Conservation (phyloP, 345 rosid species). For the Streptanthus diversifolius region DNA sequence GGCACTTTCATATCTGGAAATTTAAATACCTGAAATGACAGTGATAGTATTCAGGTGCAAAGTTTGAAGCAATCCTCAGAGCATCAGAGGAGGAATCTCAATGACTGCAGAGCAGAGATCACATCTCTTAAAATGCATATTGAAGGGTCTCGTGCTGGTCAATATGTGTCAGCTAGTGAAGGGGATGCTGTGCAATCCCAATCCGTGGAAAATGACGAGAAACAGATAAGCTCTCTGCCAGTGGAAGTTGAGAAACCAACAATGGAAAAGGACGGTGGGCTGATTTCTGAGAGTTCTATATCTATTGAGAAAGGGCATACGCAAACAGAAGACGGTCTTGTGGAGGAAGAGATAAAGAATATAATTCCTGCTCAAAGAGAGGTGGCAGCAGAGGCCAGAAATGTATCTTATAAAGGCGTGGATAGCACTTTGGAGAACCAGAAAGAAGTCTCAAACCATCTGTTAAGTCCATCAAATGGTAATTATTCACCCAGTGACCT, state of each 20-base stretch:
- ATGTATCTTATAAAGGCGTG: constrained; percentile 18
- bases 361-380: constrained; percentile 43
- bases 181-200: constrained; percentile 49
- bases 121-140: constrained; percentile 89
- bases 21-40: constrained; percentile 20
- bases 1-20: constrained; percentile 20
- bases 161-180: constrained; percentile 43
- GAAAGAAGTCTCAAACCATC: constrained; percentile 39
- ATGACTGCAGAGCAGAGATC: constrained; percentile 89
- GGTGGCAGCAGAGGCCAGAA: constrained; percentile 21
- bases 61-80: constrained; percentile 66
- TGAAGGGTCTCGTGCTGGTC: constrained; percentile 67
- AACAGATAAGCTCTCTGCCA: constrained; percentile 57
- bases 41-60: constrained; percentile 55
- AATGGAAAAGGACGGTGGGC: constrained; percentile 29
- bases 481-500: constrained; percentile 33
- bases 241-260: constrained; percentile 56
- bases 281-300: constrained; percentile 36
- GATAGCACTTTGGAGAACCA: constrained; percentile 29
- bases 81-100: constrained; percentile 71
- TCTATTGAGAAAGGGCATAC: constrained; percentile 40
- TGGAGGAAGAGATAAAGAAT: constrained; percentile 64
- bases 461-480: constrained; percentile 34
- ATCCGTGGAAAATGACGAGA: constrained; percentile 48
- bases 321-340: constrained; percentile 55